Evolutionary conservation across 805 yeast genomes (phyloP), one percentile per base, ranked within the genome.

Genomic region (Pichia thaimueangensis): DNA sequence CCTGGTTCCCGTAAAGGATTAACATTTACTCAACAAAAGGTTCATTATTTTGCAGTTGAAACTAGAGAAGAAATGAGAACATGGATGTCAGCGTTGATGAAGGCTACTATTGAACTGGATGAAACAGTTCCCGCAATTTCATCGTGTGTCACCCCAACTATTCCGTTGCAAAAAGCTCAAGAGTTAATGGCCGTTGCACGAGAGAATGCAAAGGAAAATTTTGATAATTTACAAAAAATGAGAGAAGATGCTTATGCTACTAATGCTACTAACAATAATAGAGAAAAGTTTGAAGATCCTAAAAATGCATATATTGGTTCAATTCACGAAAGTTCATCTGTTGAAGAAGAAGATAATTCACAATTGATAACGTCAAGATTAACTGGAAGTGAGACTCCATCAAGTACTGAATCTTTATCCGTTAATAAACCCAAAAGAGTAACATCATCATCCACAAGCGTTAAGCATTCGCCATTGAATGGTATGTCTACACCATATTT

Each of bases 1-100:
- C 97, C 97, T 0, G 99, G 99, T 0, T 86, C 91, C 41, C 81
- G 82, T 51, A 91, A 89, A 64, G 97, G 97, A 0, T 75, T 93
- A 44, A 89, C 96, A 0, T 93, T 93, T 61, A 93, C 99, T 0
- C 96, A 89, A 50, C 98, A 96, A 23, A 86, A 88, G 51, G 85
- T 88, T 7, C 98, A 93, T 56, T 93, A 83, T 62, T 93, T 93
- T 71, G 97, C 97, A 0, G 96, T 91, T 34, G 97, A 93, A 38
- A 74, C 86, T 0, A 76, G 73, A 44, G 95, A 87, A 38, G 97
- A 91, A 49, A 84, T 91, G 96, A 73, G 96, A 58, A 75, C 74
- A 2, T 93, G 99, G 99, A 80, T 89, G 79, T 84, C 88, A 41
- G 95, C 96, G 0, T 69, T 93, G 47, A 86, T 89, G 78, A 87